Evolutionary conservation across 1,284 basidiomycete genomes (phyloP).

Genomic region (Sutorius eximius): DNA sequence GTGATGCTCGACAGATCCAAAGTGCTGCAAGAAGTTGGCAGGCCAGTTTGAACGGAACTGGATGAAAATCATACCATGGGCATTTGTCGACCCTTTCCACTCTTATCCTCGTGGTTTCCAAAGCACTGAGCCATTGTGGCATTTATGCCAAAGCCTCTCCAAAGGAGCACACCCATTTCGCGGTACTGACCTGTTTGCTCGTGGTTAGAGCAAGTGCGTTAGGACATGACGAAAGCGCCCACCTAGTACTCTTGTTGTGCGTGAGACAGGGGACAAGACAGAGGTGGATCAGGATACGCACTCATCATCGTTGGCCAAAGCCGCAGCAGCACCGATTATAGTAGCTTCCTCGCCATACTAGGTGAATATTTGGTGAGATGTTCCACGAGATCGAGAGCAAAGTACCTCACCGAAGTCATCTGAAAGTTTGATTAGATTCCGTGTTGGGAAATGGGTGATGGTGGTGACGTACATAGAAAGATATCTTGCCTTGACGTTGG

Average conservation of each 20-base stretch:
- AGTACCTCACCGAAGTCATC: constrained; percentile 71
- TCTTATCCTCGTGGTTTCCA: constrained; percentile 78
- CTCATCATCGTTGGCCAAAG: constrained; percentile 84
- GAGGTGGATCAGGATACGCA: constrained; percentile 42
- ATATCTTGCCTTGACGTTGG: constrained; percentile 91
- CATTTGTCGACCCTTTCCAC: constrained; percentile 88
- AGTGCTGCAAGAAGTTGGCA: constrained; percentile 57
- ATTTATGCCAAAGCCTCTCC: constrained; percentile 78
- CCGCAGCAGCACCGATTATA: constrained; percentile 88
- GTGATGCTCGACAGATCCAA: constrained; percentile 80
- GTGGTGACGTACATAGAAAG: constrained; percentile 75
- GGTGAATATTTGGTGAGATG: constrained; percentile 16
- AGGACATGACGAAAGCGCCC: constrained; percentile 12
- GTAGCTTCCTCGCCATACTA: constrained; percentile 92
- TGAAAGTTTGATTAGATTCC: constrained; percentile 31
- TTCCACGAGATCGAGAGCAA: neutral
- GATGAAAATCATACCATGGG: constrained; percentile 58
- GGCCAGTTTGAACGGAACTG: constrained; percentile 2
- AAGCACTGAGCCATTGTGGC: constrained; percentile 87
- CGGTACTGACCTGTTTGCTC: constrained; percentile 72
- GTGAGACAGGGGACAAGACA: constrained; percentile 9
- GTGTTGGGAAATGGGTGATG: constrained; percentile 9
- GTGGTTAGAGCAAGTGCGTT: neutral
- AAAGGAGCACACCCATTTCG: constrained; percentile 88
- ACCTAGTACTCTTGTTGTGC: constrained; percentile 58